Base-by-base conservation (phyloP, 768 basidiomycete genomes). In the Rhodotorula toruloides region DNA sequence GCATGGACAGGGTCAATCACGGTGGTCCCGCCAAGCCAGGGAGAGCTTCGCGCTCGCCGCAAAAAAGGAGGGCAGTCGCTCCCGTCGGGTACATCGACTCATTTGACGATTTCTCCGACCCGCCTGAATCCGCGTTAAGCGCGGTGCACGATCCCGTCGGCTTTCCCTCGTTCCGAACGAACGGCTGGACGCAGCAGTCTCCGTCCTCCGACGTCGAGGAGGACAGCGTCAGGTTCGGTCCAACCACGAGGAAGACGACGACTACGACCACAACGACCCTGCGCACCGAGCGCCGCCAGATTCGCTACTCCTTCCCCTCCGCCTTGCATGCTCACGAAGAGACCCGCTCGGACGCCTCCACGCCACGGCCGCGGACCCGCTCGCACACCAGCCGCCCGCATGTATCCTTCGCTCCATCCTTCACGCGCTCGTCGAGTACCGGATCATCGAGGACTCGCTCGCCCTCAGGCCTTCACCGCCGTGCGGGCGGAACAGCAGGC, bases 161-260 rank as follows among this genome's bases (percentile, higher is more conserved):
- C 27, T 58, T 70, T 34, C 60, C 63, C 22, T 25, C 21, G 32
- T 27, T 63, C 54, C 57, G 68, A 65, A 58, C 10, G 36, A n/a
- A 27, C 21, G 6, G 37, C 10, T 21, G 31, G 31, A 5, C 11
- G 13, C 47, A 49, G 37, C 42, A 16, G 29, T 49, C 31, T 8
- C 29, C 7, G 11, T 9, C 29, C 5, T 29, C 14, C 27, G 47
- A 52, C 32, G 25, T 37, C 5, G 25, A 22, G 14, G 21, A 19
- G 7, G 36, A 39, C 29, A 22, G 36, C 21, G 48, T 31, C n/a
- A 39, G 47, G 48, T 37, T 40, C 34, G 44, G 60, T 48, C 14
- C 39, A 21, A 17, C 46, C 36, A 55, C 62, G 17, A 48, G 53
- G 47, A 49, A 42, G 22, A 43, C 64, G 25, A 58, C 53, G 53